These are phyloP conservation scores for Gelatoporia subvermispora DNA, from an alignment of 768 basidiomycete species.

Conservation along the genomic window DNA sequence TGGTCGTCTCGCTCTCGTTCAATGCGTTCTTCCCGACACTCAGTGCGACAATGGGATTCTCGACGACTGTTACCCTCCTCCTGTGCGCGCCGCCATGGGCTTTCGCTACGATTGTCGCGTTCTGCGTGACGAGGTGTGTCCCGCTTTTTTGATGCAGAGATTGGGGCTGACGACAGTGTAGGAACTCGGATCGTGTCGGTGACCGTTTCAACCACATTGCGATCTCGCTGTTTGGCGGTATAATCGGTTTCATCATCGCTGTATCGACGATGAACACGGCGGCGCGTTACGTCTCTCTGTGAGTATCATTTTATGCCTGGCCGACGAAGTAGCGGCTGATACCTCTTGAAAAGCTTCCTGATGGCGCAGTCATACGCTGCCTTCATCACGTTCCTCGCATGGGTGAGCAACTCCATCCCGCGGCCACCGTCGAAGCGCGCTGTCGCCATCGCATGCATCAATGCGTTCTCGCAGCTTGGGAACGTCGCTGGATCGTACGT, in stretches of 20 bases:
- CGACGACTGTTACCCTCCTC: conserved; percentile 55
- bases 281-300: conserved; percentile 66
- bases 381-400: conserved; percentile 58
- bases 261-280: conserved; percentile 58
- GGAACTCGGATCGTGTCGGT: conserved; percentile 66
- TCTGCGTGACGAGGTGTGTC: conserved; percentile 45
- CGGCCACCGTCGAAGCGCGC: conserved; percentile 80
- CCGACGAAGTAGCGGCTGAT: neutral
- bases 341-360: conserved; percentile 47
- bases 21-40: conserved; percentile 80
- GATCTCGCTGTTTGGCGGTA: conserved; percentile 49
- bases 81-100: conserved; percentile 78
- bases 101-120: conserved; percentile 53
- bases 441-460: conserved; percentile 76
- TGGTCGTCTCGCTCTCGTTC: conserved; percentile 62
- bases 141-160: neutral
- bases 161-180: conserved; percentile 14
- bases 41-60: conserved; percentile 65
- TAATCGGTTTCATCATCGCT: conserved; percentile 67
- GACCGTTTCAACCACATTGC: conserved; percentile 71
- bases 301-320: conserved; percentile 14
- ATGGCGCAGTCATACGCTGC: conserved; percentile 74
- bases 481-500: conserved; percentile 70
- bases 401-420: conserved; percentile 58
- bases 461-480: conserved; percentile 76